phyloP scores from a whole-genome alignment of 768 basidiomycete genomes.

The Rickenella mellea region DNA sequence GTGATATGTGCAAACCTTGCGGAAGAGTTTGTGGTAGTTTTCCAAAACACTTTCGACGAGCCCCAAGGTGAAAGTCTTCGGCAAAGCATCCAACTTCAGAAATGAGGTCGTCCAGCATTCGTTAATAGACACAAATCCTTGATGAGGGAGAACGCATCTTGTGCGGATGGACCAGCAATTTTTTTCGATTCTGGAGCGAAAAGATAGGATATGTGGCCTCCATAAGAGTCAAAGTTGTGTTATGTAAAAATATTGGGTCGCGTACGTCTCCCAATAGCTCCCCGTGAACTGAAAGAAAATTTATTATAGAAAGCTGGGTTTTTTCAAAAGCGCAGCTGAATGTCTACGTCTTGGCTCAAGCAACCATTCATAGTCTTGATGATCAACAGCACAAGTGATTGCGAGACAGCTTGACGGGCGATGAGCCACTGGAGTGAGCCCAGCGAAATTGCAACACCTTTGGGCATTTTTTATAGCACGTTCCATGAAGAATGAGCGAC shows the following conservation, averaged over 20 bases:
- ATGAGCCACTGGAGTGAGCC: constrained; percentile 89
- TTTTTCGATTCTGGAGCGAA: constrained; percentile 84
- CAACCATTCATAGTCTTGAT: constrained; percentile 81
- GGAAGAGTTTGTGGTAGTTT: constrained; percentile 81
- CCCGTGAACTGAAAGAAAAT: constrained; percentile 77
- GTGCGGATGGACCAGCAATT: constrained; percentile 59
- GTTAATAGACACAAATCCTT: constrained; percentile 89
- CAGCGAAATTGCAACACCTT: constrained; percentile 87
- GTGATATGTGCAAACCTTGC: constrained; percentile 42
- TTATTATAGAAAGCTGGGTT: constrained; percentile 83
- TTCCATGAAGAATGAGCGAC: constrained; percentile 87
- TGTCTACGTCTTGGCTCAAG: constrained; percentile 91
- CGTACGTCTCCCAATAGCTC: constrained; percentile 72
- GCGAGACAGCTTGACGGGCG: constrained; percentile 74
- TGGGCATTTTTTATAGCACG: constrained; percentile 88
- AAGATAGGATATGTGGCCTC: constrained; percentile 90
- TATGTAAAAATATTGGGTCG: constrained; percentile 5
- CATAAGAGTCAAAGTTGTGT: constrained; percentile 1
- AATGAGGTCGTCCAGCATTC: constrained; percentile 70
- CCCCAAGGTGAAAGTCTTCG: constrained; percentile 94
- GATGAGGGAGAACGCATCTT: constrained; percentile 82
- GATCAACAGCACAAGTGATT: constrained; percentile 68
- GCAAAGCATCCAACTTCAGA: constrained; percentile 70
- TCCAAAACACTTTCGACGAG: constrained; percentile 93
- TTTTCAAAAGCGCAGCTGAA: constrained; percentile 88